Percentiles rank a stretch among this genome's conserved stretches.
These are phyloP conservation scores for Aristolochia californica DNA, from an alignment of 164 flowering plant species.

Conservation along the genomic window DNA sequence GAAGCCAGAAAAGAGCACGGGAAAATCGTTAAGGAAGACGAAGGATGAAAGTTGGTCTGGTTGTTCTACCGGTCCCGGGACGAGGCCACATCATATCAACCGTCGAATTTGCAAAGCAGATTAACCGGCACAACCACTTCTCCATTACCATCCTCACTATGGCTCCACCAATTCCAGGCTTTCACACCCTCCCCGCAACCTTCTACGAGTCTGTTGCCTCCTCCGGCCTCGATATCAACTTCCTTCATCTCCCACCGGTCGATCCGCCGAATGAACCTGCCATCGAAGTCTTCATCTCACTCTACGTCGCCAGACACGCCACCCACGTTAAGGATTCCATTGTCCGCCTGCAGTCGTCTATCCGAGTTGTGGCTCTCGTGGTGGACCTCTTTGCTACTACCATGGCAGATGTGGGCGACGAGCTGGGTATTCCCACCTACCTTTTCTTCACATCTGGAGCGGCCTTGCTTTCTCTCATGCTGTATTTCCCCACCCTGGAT, in stretches of 20 bases:
- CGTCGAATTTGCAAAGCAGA: conserved; percentile 7
- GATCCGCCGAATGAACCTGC: neutral
- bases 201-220: too few relatives aligned
- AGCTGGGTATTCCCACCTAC: too few relatives aligned
- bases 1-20: neutral
- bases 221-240: too few relatives aligned
- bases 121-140: neutral
- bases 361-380: conserved; percentile 4
- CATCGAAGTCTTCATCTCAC: neutral
- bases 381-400: conserved; percentile 6
- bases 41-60: neutral
- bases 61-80: conserved; percentile 1
- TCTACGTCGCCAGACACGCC: conserved; percentile 1
- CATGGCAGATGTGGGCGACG: too few relatives aligned
- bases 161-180: neutral
- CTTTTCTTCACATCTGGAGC: conserved; percentile 7
- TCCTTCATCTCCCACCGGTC: conserved; percentile 5
- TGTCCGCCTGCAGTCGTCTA: neutral
- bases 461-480: conserved; percentile 5
- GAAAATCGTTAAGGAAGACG: neutral
- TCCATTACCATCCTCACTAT: conserved; percentile 7
- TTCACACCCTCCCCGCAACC: neutral
- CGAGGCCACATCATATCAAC: conserved; percentile 2
- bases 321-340: neutral
- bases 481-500: conserved; percentile 6